Percentiles rank a stretch among this genome's conserved stretches.
Evolutionary conservation across 495 filamentous ascomycete species (phyloP).

Genomic region (Neurospora hispaniola): DNA sequence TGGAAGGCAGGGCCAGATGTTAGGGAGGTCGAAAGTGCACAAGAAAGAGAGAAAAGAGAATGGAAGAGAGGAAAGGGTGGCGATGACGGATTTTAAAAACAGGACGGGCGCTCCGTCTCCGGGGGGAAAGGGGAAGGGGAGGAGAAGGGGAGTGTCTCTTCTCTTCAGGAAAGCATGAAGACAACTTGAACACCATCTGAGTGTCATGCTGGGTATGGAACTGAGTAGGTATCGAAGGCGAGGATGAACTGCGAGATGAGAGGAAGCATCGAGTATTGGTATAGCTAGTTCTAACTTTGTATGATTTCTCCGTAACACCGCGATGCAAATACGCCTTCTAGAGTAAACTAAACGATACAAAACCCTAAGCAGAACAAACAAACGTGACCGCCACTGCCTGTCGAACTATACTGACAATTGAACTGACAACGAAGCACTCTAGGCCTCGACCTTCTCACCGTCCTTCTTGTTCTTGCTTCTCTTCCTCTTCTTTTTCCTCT

Average conservation of each 20-base stretch:
- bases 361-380: background rate
- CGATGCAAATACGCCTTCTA: background rate
- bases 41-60: slow-evolving; percentile 11
- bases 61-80: slow-evolving; percentile 11
- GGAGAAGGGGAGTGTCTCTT: too few relatives aligned
- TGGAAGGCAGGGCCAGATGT: slow-evolving; percentile 7
- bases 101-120: background rate
- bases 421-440: background rate
- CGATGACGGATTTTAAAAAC: slow-evolving; percentile 16
- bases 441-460: slow-evolving; percentile 1
- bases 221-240: background rate
- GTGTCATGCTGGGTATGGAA: too few relatives aligned
- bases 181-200: background rate
- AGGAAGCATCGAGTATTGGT: background rate
- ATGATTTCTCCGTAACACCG: background rate
- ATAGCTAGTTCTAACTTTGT: background rate
- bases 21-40: slow-evolving; percentile 12
- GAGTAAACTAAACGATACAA: background rate
- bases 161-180: background rate
- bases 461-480: slow-evolving; percentile 26
- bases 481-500: slow-evolving; percentile 43
- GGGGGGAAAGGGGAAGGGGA: background rate
- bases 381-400: background rate
- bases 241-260: background rate
- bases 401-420: background rate